These are phyloP conservation scores for Candida wancherniae DNA, from an alignment of 805 yeast genomes.

Conservation along the genomic window DNA sequence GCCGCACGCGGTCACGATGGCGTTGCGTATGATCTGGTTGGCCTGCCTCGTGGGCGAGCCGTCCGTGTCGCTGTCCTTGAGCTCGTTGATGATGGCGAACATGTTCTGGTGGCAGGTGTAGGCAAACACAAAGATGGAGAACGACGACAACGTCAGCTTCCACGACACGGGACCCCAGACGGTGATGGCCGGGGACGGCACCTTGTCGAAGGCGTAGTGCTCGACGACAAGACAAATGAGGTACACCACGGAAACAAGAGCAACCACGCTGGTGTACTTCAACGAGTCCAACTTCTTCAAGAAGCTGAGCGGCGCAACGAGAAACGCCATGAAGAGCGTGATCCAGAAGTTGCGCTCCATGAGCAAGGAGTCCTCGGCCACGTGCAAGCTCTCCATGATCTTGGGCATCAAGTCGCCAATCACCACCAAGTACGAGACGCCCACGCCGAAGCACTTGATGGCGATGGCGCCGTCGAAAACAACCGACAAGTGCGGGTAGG, in stretches of 20 bases:
- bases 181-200: conserved; percentile 5
- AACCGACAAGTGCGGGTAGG: conserved; percentile 66
- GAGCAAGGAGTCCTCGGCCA: conserved; percentile 18
- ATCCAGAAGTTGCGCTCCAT: conserved; percentile 50
- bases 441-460: conserved; percentile 76
- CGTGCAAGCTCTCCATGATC: conserved; percentile 37
- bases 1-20: conserved; percentile 50
- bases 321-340: conserved; percentile 41
- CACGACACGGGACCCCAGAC: conserved; percentile 37
- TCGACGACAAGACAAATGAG: conserved; percentile 51
- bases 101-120: conserved; percentile 80
- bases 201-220: conserved; percentile 33
- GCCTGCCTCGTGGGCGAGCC: conserved; percentile 43
- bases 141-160: conserved; percentile 49
- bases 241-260: conserved; percentile 62
- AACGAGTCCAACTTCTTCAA: conserved; percentile 62
- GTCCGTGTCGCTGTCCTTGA: conserved; percentile 33
- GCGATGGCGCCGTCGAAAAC: conserved; percentile 73
- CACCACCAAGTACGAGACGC: conserved; percentile 63
- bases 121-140: conserved; percentile 74
- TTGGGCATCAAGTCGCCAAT: conserved; percentile 76
- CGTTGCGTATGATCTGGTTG: conserved; percentile 47
- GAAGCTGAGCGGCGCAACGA: conserved; percentile 62
- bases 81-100: conserved; percentile 70
- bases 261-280: conserved; percentile 67